A percentile compares a stretch with the other conserved stretches of the same genome.
Evolutionary conservation across 805 yeast species (phyloP).

Genomic region (Helenozyma rhizophorensis): DNA sequence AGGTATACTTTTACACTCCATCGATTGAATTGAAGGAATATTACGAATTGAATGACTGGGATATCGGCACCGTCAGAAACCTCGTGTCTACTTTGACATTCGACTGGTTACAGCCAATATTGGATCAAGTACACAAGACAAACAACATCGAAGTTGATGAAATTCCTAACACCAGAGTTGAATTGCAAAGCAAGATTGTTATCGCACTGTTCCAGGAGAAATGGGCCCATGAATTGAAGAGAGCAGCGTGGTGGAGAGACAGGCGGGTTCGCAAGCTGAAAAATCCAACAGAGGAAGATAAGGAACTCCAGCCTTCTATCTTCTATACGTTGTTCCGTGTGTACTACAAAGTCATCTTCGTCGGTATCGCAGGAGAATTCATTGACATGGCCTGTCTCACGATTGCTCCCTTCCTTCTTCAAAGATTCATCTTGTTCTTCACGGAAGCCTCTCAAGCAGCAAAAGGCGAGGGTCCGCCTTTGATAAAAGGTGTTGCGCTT

Average conservation of each 20-base stretch:
- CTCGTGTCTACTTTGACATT: conserved; percentile 21
- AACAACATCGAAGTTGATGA: conserved; percentile 19
- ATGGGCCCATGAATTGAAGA: conserved; percentile 15
- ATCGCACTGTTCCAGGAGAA: conserved; percentile 14
- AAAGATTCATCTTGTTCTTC: conserved; percentile 25
- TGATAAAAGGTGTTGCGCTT: conserved; percentile 72
- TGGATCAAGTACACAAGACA: conserved; percentile 20
- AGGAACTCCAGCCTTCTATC: conserved; percentile 18
- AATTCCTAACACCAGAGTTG: conserved; percentile 12
- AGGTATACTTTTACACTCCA: conserved; percentile 19
- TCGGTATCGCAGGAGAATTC: conserved; percentile 15
- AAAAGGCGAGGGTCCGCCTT: conserved; percentile 6
- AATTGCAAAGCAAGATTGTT: conserved; percentile 10
- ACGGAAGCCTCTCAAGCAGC: conserved; percentile 6
- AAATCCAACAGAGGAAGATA: conserved; percentile 10
- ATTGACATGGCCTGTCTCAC: conserved; percentile 19
- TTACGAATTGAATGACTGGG: conserved; percentile 24
- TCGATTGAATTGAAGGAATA: conserved; percentile 18
- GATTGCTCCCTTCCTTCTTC: conserved; percentile 28
- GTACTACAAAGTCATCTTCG: conserved; percentile 6
- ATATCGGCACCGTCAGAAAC: conserved; percentile 17
- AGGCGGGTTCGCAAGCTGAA: conserved; percentile 6
- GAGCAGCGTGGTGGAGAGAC: conserved; percentile 17
- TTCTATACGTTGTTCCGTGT: conserved; percentile 14
- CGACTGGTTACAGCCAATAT: conserved; percentile 24